Conservation (phyloP, 2,329 filamentous ascomycete species). For the Blastomyces percursus region DNA sequence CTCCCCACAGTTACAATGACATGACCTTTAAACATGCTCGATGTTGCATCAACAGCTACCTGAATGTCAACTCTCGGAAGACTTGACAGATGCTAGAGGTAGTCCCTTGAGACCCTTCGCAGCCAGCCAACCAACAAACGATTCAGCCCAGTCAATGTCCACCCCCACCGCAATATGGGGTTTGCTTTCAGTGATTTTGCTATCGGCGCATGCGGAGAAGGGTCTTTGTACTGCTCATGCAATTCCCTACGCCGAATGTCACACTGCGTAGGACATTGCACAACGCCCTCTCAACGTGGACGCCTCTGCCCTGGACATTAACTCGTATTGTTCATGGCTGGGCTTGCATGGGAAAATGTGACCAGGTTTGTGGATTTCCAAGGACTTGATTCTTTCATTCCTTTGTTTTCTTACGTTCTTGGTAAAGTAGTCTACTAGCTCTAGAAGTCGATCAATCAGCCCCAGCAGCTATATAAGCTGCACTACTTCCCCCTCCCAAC, state of each 20-base stretch:
- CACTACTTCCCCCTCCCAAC: background rate
- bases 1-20: slow-evolving; percentile 3
- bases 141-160: background rate
- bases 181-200: background rate
- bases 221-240: background rate
- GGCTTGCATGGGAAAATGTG: background rate
- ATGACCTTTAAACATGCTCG: background rate
- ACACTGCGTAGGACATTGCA: background rate
- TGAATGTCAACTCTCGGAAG: background rate
- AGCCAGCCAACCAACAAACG: background rate
- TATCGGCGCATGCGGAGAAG: background rate
- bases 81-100: background rate
- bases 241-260: background rate
- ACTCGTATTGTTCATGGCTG: background rate
- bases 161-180: background rate
- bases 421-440: background rate
- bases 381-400: background rate
- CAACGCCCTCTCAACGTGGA: background rate
- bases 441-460: background rate
- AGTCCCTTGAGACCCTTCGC: background rate
- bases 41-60: slow-evolving; percentile 2
- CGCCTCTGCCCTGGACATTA: background rate
- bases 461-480: background rate
- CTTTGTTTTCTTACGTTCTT: background rate
- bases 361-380: background rate